Evolutionary conservation across 345 rosid genomes (phyloP), one percentile per base, ranked within the genome.

Genomic region (Adansonia digitata): DNA sequence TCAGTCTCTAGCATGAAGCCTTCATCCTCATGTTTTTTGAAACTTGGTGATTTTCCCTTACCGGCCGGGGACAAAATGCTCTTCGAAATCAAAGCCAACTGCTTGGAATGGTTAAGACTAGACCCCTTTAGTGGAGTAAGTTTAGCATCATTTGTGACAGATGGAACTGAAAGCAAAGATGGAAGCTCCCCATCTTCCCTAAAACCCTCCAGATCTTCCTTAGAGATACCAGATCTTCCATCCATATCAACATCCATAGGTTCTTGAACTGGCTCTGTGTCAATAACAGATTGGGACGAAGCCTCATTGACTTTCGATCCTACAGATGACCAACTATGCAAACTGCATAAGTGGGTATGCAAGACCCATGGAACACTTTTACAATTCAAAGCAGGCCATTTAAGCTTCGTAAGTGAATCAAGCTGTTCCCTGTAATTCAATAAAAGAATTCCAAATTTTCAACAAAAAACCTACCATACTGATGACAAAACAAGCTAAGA

Each of bases 171-270:
- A 79, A 82, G 79, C 84, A 91, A 78, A 64, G 96, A 87, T n/a
- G 98, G 99, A 80, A 95, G 97, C 85, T 95, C 98, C 78, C 97
- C 99, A 75, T 95, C 98, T 82, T 93, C 99, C 79, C 90, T 84
- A 7, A 79, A 75, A 82, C 88, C 75, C 83, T 89, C 97, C 12
- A 73, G 77, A 78, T 85, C 97, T 78, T 85, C 90, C 79, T 84
- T 94, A 45, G 88, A 84, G 76, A 81, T 74, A 75, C 78, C 77
- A 68, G 89, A 61, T 81, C 88, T 86, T 77, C 86, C 90, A 63
- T 90, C 84, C 72, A 69, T 71, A 74, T 83, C 92, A 57, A 85
- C 83, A 29, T 89, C 93, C 80, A 84, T 79, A 61, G 82, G 87
- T 79, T 90, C 94, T 81, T 78, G 79, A 78, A 83, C 79, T 75